These are phyloP conservation scores for Ceratocystis cacaofunesta DNA, from an alignment of 2,329 filamentous ascomycete species.

Conservation along the genomic window DNA sequence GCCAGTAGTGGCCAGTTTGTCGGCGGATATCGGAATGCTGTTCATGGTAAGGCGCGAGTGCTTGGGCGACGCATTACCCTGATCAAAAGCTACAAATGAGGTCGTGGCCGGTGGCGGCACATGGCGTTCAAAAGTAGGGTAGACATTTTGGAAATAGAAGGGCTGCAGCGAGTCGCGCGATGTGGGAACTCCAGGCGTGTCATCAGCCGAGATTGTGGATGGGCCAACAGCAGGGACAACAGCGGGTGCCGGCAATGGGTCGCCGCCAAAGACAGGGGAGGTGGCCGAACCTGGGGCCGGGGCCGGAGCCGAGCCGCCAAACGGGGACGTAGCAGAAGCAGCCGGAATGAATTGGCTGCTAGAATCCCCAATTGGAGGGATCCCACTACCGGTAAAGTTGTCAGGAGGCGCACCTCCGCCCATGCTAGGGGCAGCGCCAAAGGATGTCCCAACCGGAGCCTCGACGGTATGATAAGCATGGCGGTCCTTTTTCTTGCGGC, in stretches of 20 bases:
- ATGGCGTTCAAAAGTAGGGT: constrained; percentile 90
- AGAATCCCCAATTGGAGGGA: constrained; percentile 5
- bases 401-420: constrained; percentile 23
- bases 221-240: constrained; percentile 23
- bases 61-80: constrained; percentile 92
- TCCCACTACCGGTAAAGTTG: constrained; percentile 6
- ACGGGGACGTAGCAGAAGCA: constrained; percentile 14
- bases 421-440: constrained; percentile 47
- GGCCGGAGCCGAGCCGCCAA: constrained; percentile 22
- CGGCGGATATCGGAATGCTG: constrained; percentile 71
- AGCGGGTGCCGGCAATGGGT: constrained; percentile 20
- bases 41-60: constrained; percentile 84
- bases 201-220: constrained; percentile 65
- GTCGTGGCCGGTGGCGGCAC: constrained; percentile 76
- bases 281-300: constrained; percentile 28
- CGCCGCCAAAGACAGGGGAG: constrained; percentile 29
- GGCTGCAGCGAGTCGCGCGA: constrained; percentile 71
- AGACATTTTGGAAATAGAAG: constrained; percentile 75
- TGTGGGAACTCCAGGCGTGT: constrained; percentile 78
- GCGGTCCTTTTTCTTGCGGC: constrained; percentile 83
- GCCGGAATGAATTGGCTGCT: constrained; percentile 26
- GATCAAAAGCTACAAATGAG: constrained; percentile 86
- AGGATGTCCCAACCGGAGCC: constrained; percentile 47
- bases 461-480: constrained; percentile 86
- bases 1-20: constrained; percentile 65